These are phyloP conservation scores for Brassica rapa DNA, from an alignment of 345 rosid genomes.

Conservation along the genomic window DNA sequence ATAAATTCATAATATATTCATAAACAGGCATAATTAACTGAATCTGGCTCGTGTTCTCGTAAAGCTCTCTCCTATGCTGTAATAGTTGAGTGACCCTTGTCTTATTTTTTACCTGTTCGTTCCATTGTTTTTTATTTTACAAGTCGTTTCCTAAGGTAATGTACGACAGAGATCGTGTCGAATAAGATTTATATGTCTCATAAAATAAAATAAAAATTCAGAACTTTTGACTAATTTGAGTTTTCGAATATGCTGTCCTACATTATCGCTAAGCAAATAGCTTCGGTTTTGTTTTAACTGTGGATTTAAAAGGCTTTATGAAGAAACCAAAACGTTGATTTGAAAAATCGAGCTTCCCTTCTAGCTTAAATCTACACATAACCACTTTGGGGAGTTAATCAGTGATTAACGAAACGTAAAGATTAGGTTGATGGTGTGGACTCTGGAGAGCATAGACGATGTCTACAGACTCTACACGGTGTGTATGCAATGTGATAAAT, in stretches of 20 bases:
- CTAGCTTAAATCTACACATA: background rate
- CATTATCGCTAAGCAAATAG: background rate
- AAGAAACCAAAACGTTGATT: background rate
- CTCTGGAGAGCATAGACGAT: too few species aligned
- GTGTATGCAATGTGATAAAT: too few species aligned
- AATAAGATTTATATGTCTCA: background rate
- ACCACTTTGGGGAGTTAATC: background rate
- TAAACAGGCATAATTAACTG: slow-evolving; percentile 32
- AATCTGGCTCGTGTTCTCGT: slow-evolving; percentile 41
- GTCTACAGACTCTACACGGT: too few species aligned
- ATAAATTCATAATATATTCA: slow-evolving; percentile 14
- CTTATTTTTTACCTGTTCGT: slow-evolving; percentile 7
- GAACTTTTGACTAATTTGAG: slow-evolving; percentile 14
- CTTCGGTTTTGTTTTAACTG: background rate
- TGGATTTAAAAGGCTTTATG: background rate
- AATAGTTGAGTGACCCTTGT: slow-evolving; percentile 30
- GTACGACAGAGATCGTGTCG: slow-evolving; percentile 10
- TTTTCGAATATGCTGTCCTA: background rate
- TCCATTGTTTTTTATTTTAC: slow-evolving; percentile 7
- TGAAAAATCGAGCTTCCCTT: background rate
- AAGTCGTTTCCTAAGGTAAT: slow-evolving; percentile 7
- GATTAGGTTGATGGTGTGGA: background rate
- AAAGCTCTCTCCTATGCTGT: slow-evolving; percentile 31
- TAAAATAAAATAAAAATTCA: background rate
- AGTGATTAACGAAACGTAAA: background rate